Evolutionary conservation across 2,329 filamentous ascomycete genomes (phyloP).

Genomic region (Microcyclospora pomicola): DNA sequence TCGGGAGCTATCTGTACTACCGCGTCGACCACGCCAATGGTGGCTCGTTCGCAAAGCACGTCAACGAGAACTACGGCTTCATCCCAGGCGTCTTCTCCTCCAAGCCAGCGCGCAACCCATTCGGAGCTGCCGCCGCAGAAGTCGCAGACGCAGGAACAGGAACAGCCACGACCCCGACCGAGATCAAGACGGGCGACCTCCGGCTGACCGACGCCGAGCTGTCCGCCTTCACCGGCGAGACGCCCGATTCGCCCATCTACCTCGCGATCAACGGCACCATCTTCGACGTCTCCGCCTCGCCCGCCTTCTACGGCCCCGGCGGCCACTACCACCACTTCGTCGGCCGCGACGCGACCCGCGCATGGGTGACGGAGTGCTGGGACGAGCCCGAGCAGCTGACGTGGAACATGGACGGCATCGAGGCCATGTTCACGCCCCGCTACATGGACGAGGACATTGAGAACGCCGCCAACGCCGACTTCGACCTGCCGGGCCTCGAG

Average conservation of each 20-base stretch:
- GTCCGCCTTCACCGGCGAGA: constrained; percentile 13
- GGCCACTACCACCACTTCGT: constrained; percentile 20
- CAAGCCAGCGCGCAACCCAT: no score
- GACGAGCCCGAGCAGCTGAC: constrained; percentile 16
- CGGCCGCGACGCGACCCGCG: constrained; percentile 18
- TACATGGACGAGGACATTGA: constrained; percentile 17
- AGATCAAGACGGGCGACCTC: background rate
- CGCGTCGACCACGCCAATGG: no score
- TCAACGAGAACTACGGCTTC: no score
- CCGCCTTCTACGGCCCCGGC: constrained; percentile 19
- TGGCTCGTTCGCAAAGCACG: no score
- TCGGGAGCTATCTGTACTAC: no score
- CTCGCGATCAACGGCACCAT: constrained; percentile 20
- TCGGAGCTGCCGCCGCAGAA: no score
- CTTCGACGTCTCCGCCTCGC: constrained; percentile 18
- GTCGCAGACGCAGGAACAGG: no score
- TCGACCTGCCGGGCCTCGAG: constrained; percentile 6
- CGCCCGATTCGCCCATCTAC: constrained; percentile 15
- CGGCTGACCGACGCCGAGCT: constrained; percentile 12
- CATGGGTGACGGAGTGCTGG: constrained; percentile 21
- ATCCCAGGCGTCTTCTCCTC: no score
- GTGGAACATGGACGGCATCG: constrained; percentile 13
- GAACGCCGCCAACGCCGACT: constrained; percentile 8
- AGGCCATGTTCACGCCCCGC: constrained; percentile 17
- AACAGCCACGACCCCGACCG: no score